Percentiles rank a stretch among this genome's conserved stretches.
These are phyloP conservation scores for sorghum (Sorghum bicolor) DNA, from an alignment of 176 grass and related monocot genomes.

Conservation along the genomic window DNA sequence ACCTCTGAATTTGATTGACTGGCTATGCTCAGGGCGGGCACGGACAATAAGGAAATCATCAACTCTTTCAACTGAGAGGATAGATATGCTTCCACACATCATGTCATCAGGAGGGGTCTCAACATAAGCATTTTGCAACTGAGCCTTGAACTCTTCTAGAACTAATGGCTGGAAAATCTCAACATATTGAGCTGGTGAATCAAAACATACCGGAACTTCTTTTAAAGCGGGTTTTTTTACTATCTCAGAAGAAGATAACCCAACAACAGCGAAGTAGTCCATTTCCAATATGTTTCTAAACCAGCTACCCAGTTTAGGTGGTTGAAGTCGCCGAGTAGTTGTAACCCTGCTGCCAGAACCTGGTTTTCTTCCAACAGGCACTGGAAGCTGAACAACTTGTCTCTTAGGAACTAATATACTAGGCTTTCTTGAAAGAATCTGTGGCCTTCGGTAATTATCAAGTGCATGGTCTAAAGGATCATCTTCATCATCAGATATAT, in stretches of 20 bases:
- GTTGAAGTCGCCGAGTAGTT: conserved; percentile 50
- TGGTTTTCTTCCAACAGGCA: conserved; percentile 55
- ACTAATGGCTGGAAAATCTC: conserved; percentile 96
- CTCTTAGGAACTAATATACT: conserved; percentile 59
- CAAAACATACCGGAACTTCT: conserved; percentile 76
- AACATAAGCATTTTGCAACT: conserved; percentile 70
- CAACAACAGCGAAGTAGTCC: conserved; percentile 79
- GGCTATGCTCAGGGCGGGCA: conserved; percentile 66
- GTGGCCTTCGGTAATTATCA: conserved; percentile 44
- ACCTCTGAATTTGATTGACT: conserved; percentile 50
- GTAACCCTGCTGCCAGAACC: conserved; percentile 40
- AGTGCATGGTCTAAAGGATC: conserved; percentile 72
- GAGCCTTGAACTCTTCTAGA: conserved; percentile 95
- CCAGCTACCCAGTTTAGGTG: conserved; percentile 75
- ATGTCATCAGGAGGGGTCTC: conserved; percentile 78
- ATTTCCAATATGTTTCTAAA: conserved; percentile 85
- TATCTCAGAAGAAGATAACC: conserved; percentile 50
- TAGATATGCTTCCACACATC: conserved; percentile 58
- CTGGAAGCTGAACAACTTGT: conserved; percentile 69
- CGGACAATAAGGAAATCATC: conserved; percentile 91
- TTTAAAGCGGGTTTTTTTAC: conserved; percentile 53
- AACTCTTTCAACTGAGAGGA: conserved; percentile 89
- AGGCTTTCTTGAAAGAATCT: conserved; percentile 47
- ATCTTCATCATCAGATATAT: conserved; percentile 68
- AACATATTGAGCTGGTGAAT: conserved; percentile 78